Percentiles rank a stretch among this genome's conserved stretches.
Conservation (phyloP, 1,139 yeast genomes). For the Yamadazyma mexicana region DNA sequence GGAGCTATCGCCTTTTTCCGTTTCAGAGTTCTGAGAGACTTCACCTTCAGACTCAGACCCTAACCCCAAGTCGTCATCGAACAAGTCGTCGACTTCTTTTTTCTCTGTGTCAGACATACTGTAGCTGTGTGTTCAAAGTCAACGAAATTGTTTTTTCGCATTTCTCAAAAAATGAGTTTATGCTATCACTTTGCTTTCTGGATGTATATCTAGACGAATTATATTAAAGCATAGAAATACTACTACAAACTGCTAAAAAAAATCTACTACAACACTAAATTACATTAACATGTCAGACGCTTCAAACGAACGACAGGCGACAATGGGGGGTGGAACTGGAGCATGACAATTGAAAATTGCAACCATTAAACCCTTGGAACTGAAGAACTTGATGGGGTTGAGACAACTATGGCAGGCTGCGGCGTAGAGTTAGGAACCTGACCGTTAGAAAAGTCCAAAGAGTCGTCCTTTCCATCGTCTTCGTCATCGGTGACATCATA, state of each 20-base stretch:
- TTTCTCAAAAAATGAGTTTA: not conserved
- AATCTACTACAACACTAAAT: slow-evolving; percentile 4
- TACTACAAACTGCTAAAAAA: slow-evolving; percentile 1
- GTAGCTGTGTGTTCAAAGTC: no score
- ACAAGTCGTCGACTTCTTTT: slow-evolving; percentile 8
- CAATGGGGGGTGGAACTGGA: not conserved
- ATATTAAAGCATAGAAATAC: slow-evolving; percentile 2
- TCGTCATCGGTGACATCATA: slow-evolving; percentile 34
- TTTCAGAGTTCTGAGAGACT: slow-evolving; percentile 6
- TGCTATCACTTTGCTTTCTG: not conserved
- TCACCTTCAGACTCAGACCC: slow-evolving; percentile 15
- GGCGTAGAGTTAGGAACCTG: not conserved
- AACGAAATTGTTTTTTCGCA: not conserved
- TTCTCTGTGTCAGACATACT: slow-evolving; percentile 14
- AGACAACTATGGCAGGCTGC: slow-evolving; percentile 17
- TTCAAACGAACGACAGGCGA: not conserved
- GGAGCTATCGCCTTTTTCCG: slow-evolving; percentile 2
- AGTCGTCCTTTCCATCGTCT: slow-evolving; percentile 9
- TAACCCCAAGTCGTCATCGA: slow-evolving; percentile 17
- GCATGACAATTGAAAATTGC: not conserved
- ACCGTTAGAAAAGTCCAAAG: not conserved
- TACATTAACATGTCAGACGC: slow-evolving; percentile 3
- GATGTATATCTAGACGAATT: not conserved
- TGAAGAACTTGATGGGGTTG: slow-evolving; percentile 22
- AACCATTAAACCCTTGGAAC: slow-evolving; percentile 11